Evolutionary conservation across 2,329 filamentous ascomycete species (phyloP), one percentile per base, ranked within the genome.

Genomic region (Periconia digitata): DNA sequence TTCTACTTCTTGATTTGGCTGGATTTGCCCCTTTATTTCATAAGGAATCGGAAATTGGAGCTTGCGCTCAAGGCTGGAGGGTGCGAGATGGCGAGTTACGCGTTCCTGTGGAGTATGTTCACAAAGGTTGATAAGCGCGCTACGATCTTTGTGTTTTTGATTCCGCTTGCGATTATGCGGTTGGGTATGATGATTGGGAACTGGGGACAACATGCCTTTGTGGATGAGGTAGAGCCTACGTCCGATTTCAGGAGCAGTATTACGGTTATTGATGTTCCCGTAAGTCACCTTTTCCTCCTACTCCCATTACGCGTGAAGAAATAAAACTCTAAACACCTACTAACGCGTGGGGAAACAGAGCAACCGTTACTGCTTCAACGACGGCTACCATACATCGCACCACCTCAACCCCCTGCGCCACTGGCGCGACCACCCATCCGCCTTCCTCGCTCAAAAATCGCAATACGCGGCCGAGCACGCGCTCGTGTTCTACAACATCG

Each of bases 181-280:
- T 58, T 89, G 16, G 88, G 84, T 0, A 69, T 92, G 54, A 92
- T 92, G 89, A 78, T 89, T 7, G 89, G 89, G 1, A 92, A 92
- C 64, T 92, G 87, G 87, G 89, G 87, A 3, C 89, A 92, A 66
- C 89, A 92, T 66, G 88, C 88, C 1, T 85, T 92, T 54, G 87
- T 92, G 6, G 88, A 92, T 59, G 81, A 85, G 17, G 74, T 83
- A 12, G 85, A 90, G 56, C 89, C 89, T 0, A 82, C 89, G 60
- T 91, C 87, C 0, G 88, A 92, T 63, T 92, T 85, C 60, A 79
- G 87, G 29, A 90, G 86, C 0, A 91, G 87, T 67, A 88, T 92
- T 55, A 92, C 89, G 0, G 66, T 92, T 20, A 85, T 92, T 46
- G 89, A 92, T 61, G 87, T 92, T 6, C 78, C 85, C 6, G 87